Base-by-base conservation (phyloP, 1,139 yeast species). In the Nadsonia commutata region DNA sequence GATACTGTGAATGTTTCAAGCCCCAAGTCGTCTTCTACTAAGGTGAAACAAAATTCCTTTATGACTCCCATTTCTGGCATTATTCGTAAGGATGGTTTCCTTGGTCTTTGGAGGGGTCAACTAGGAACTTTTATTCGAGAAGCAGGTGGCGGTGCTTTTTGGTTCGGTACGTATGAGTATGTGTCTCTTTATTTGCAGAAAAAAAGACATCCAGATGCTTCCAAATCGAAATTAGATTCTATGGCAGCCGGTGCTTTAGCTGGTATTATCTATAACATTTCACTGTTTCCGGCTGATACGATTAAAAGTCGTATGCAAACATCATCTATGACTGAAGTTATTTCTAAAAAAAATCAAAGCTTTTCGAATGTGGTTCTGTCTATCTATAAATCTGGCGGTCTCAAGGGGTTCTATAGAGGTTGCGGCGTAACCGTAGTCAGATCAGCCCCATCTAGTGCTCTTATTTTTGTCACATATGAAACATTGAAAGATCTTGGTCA, bases 131-230 rank as follows among this genome's bases (percentile, higher is more conserved):
- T 85, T 45, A 51, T 83, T 2, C 71, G 97, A 54, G 97, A 88
- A 59, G 71, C 85, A 33, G 79, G 86, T 20, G 97, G 97, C 6
- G 83, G 95, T 1, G 84, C 94, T 3, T 78, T 90, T 2, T 88
- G 96, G 96, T 88, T 88, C 63, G 93, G 95, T 0, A 75, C 93
- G 31, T 85, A 85, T 58, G 95, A 85, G 57, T 64, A 69, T 41
- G 63, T 74, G 37, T 66, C 70, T 37, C 52, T 59, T 23, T 65
- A 78, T 42, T 51, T 51, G 20, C 53, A 56, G 3, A 55, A 54
- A 19, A 13, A 16, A 11, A 27, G 9, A 11, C 48, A 58, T 1
- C 46, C 46, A 31, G 33, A 36, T 2, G 19, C 39, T 16, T 38
- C 45, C 6, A 50, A 49, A 36, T 65, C 73, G 11, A 70, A 75